Conservation (phyloP, 2,329 filamentous ascomycete species). For the Shiraia sp. region DNA sequence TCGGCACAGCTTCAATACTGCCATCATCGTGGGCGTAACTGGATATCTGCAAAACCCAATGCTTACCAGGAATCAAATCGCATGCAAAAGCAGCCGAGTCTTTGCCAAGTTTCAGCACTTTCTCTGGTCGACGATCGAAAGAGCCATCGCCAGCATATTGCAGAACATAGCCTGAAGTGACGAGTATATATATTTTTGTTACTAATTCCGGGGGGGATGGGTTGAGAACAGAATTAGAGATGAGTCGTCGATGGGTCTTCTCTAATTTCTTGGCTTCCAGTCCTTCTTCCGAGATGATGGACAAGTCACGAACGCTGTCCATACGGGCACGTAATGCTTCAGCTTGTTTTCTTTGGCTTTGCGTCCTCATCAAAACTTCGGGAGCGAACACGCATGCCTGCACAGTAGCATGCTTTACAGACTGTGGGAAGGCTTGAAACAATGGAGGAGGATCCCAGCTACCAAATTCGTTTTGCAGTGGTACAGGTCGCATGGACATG, state of each 20-base stretch:
- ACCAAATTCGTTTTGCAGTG: conserved; percentile 36
- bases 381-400: conserved; percentile 68
- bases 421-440: conserved; percentile 85
- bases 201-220: conserved; percentile 66
- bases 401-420: conserved; percentile 73
- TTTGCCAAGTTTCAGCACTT: conserved; percentile 70
- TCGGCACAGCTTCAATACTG: conserved; percentile 42
- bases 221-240: conserved; percentile 46
- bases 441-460: conserved; percentile 65
- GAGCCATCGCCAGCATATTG: conserved; percentile 74
- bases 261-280: conserved; percentile 40
- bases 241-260: conserved; percentile 49
- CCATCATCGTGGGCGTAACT: conserved; percentile 66
- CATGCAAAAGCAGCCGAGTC: conserved; percentile 80
- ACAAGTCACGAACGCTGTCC: conserved; percentile 41
- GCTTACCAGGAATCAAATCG: conserved; percentile 76
- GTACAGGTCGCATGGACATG: conserved; percentile 30
- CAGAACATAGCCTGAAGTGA: conserved; percentile 71
- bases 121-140: conserved; percentile 74
- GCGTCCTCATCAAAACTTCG: conserved; percentile 67
- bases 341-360: conserved; percentile 57
- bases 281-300: conserved; percentile 31
- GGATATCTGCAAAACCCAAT: conserved; percentile 78
- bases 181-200: conserved; percentile 72
- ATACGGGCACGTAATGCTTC: conserved; percentile 45